A percentile compares a stretch with the other conserved stretches of the same genome.
phyloP scores from a whole-genome alignment of 768 basidiomycete species.

The Boletus bicolor region DNA sequence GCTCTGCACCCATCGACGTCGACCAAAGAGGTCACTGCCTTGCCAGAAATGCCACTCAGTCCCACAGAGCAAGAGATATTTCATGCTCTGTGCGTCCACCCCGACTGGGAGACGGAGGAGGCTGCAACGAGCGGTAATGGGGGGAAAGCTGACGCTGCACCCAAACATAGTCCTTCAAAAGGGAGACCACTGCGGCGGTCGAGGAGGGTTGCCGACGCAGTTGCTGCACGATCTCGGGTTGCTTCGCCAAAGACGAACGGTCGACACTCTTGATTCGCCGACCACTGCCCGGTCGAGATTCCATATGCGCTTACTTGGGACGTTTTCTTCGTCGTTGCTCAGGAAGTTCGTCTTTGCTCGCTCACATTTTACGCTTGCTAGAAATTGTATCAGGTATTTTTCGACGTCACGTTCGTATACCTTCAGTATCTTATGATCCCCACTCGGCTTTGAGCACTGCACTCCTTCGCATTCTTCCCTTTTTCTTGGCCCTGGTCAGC shows the following conservation, averaged over 20 bases:
- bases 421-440: conserved; percentile 26
- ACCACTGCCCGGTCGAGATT: not conserved
- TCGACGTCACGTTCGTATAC: conserved; percentile 22
- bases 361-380: conserved; percentile 15
- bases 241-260: conserved; percentile 32
- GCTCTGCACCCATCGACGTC: conserved; percentile 22
- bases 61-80: conserved; percentile 73
- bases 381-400: conserved; percentile 25
- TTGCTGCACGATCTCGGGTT: conserved; percentile 47
- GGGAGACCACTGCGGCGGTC: conserved; percentile 42
- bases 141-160: conserved; percentile 1
- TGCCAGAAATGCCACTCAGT: conserved; percentile 50
- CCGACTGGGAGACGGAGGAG: conserved; percentile 49
- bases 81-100: conserved; percentile 55
- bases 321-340: not conserved
- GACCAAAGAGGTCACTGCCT: conserved; percentile 6
- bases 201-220: conserved; percentile 63
- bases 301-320: not conserved
- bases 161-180: not conserved
- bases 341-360: conserved; percentile 9
- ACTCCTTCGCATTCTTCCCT: conserved; percentile 8
- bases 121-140: not conserved
- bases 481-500: conserved; percentile 11
- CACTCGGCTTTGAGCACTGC: conserved; percentile 19
- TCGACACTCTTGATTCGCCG: conserved; percentile 23